Conservation (phyloP, 331 rosid species). For the Dryas integrifolia region DNA sequence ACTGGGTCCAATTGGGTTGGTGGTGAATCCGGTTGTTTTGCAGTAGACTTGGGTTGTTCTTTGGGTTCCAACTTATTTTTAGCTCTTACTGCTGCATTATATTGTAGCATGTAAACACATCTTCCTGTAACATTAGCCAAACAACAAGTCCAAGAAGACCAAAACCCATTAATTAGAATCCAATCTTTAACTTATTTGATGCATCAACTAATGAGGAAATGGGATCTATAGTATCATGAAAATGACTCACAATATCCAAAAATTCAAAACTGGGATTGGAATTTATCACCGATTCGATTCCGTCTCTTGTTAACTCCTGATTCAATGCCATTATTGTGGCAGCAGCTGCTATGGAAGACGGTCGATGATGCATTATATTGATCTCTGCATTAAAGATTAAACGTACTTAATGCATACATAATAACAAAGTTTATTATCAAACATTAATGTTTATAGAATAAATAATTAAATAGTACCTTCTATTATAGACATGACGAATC, state of each 20-base stretch:
- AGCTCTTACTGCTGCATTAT: conserved; percentile 43
- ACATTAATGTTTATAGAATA: not conserved
- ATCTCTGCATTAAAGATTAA: conserved; percentile 45
- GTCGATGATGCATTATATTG: conserved; percentile 52
- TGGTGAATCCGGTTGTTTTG: too few relatives aligned
- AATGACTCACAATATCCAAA: conserved; percentile 53
- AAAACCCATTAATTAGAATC: not conserved
- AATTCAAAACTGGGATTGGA: conserved; percentile 40
- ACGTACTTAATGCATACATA: not conserved
- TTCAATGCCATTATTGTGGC: conserved; percentile 61
- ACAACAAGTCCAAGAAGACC: too few relatives aligned
- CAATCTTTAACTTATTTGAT: not conserved
- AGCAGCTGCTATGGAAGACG: conserved; percentile 71
- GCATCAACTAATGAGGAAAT: too few relatives aligned
- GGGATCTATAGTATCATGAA: not conserved
- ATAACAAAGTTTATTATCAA: not conserved
- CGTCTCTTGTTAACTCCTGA: conserved; percentile 45
- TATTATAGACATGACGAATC: conserved; percentile 46
- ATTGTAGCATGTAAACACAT: conserved; percentile 47
- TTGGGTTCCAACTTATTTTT: too few relatives aligned
- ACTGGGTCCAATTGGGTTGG: too few relatives aligned
- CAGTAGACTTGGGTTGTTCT: too few relatives aligned
- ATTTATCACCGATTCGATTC: conserved; percentile 48
- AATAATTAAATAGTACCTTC: conserved; percentile 39
- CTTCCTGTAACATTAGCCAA: conserved; percentile 41